Percentiles rank a stretch among this genome's conserved stretches.
These are phyloP conservation scores for Aspergillus ellipticus DNA, from an alignment of 495 filamentous ascomycete genomes.

Conservation along the genomic window DNA sequence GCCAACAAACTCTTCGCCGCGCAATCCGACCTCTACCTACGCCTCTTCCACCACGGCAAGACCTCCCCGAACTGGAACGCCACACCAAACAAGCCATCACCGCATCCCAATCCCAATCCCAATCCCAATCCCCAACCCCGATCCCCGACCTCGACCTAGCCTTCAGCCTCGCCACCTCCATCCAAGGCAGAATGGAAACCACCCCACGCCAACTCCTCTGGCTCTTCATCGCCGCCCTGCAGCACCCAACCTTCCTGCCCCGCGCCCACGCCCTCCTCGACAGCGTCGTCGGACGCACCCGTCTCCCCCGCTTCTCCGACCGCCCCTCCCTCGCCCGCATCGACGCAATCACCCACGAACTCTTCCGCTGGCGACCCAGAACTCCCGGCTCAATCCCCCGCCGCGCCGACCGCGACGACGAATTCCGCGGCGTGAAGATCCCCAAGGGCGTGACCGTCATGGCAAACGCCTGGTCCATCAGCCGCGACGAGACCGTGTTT, in stretches of 20 bases:
- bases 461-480: constrained; percentile 50
- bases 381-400: constrained; percentile 42
- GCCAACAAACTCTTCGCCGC: constrained; percentile 21
- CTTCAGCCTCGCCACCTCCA: constrained; percentile 27
- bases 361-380: constrained; percentile 37
- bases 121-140: constrained; percentile 7
- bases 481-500: constrained; percentile 23
- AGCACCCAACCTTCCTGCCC: constrained; percentile 14
- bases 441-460: constrained; percentile 49
- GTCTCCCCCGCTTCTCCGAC: constrained; percentile 29
- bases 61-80: constrained; percentile 24
- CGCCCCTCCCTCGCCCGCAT: constrained; percentile 25
- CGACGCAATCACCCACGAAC: constrained; percentile 29
- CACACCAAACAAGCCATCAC: constrained; percentile 27
- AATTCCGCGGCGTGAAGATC: constrained; percentile 48
- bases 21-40: constrained; percentile 25
- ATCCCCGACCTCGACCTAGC: constrained; percentile 27
- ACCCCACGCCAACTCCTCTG: constrained; percentile 28
- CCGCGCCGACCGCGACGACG: constrained; percentile 47
- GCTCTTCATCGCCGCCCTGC: constrained; percentile 27
- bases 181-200: constrained; percentile 32
- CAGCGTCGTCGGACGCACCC: constrained; percentile 26
- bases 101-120: neutral
- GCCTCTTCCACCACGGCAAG: constrained; percentile 22
- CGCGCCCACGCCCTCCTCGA: constrained; percentile 32